Evolutionary conservation across 1,139 yeast species (phyloP), one percentile per base, ranked within the genome.

Genomic region (Candida smagusa): DNA sequence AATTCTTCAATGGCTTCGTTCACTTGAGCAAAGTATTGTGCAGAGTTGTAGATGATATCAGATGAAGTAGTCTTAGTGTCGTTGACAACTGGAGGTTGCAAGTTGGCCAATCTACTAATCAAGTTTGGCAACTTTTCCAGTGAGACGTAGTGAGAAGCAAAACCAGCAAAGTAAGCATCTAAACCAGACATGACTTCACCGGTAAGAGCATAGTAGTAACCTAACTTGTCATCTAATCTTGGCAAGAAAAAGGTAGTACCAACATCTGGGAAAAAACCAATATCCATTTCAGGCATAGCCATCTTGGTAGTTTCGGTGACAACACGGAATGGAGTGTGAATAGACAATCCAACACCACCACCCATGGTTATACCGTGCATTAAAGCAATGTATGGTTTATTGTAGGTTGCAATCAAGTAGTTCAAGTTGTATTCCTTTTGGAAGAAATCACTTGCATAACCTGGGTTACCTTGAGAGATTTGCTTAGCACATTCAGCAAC

Each of bases 231-330:
- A 53, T 85, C 92, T 45, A 89, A 65, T 49, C 87, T 77, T 30
- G 96, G 88, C 50, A 94, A 69, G 63, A 90, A 90, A 63, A 86
- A 90, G 6, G 95, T 81, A 30, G 95, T 84, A 31, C 97, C 98
- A 7, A 92, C 97, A 59, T 92, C 99, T 7, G 96, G 96, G 68
- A 87, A 86, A 60, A 90, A 88, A 0, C 99, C 99, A 58, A 94
- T 92, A 52, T 87, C 92, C 74, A 94, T 84, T 62, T 92, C 98
- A 5, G 98, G 98, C 98, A 92, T 94, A 43, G 97, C 96, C 64
- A 90, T 77, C 56, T 82, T 75, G 12, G 97, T 90, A 53, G 77
- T 77, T 54, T 92, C 97, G 28, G 96, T 87, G 9, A 94, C 95
- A 34, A 92, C 71, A 56, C 98, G 78, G 71, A 90, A 90, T 2